These are phyloP conservation scores for Samsoniella hepiali DNA, from an alignment of 2,329 filamentous ascomycete species.

Conservation along the genomic window DNA sequence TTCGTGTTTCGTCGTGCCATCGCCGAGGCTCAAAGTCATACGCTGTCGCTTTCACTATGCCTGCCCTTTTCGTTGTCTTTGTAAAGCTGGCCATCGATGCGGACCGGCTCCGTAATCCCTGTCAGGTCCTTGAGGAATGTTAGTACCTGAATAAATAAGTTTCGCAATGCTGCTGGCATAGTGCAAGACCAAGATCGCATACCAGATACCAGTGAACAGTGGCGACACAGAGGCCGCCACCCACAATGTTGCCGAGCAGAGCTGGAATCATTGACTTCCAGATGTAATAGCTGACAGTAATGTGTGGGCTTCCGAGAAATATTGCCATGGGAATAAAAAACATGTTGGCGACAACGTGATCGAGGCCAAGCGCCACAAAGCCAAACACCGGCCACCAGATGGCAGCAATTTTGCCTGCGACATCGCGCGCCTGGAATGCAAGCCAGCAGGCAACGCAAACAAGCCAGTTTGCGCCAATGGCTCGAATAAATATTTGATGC, in stretches of 20 bases:
- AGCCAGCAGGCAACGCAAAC: slow-evolving; percentile 51
- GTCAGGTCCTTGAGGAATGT: background rate
- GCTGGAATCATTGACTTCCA: slow-evolving; percentile 54
- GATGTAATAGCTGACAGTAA: slow-evolving; percentile 48
- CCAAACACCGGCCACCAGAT: slow-evolving; percentile 55
- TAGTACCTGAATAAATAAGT: background rate
- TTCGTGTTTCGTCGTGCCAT: too few relatives aligned
- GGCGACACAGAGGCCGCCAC: slow-evolving; percentile 47
- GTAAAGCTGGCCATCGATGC: slow-evolving; percentile 1
- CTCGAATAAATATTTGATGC: slow-evolving; percentile 51
- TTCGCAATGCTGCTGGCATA: background rate
- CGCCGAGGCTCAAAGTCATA: background rate
- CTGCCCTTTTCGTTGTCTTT: background rate
- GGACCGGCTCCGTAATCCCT: background rate
- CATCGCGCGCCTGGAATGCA: slow-evolving; percentile 44
- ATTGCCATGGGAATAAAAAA: slow-evolving; percentile 49
- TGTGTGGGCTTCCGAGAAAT: slow-evolving; percentile 40
- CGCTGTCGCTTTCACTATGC: slow-evolving; percentile 9
- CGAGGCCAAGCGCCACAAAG: slow-evolving; percentile 49
- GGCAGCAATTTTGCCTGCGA: slow-evolving; percentile 48
- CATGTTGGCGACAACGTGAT: slow-evolving; percentile 57
- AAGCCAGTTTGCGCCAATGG: slow-evolving; percentile 54
- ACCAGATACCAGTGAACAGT: slow-evolving; percentile 28
- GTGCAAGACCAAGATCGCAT: background rate
- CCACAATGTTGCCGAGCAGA: slow-evolving; percentile 49